These are phyloP conservation scores for Malassezia equina DNA, from an alignment of 1,284 basidiomycete genomes.

Conservation along the genomic window DNA sequence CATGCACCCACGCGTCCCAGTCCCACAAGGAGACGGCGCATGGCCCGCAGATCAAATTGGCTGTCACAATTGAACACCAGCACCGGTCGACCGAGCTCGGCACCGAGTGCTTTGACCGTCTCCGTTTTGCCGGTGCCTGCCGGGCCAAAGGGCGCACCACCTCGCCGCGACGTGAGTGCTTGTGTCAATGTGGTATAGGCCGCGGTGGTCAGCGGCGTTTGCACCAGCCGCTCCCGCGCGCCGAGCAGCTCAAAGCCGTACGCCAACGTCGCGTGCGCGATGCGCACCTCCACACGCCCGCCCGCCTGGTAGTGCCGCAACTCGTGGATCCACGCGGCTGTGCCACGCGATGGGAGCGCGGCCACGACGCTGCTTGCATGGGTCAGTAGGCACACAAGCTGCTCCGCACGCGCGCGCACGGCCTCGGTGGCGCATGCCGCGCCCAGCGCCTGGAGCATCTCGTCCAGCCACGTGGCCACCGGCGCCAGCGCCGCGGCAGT, in stretches of 20 bases:
- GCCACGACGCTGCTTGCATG: constrained; percentile 93
- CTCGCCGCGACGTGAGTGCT: constrained; percentile 83
- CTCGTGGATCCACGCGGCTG: constrained; percentile 80
- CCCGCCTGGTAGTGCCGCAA: constrained; percentile 83
- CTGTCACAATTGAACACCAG: constrained; percentile 99
- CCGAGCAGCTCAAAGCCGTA: constrained; percentile 99
- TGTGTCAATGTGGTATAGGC: constrained; percentile 95
- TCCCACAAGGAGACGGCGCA: constrained; percentile 98
- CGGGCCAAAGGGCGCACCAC: constrained; percentile 93
- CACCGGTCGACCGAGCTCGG: constrained; percentile 92
- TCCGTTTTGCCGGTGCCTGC: constrained; percentile 99
- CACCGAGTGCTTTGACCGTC: constrained; percentile 95
- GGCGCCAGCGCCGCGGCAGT: constrained; percentile 62
- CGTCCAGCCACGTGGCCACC: constrained; percentile 72
- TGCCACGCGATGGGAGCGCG: constrained; percentile 61
- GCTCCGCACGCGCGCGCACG: constrained; percentile 54
- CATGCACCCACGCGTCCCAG: constrained; percentile 98
- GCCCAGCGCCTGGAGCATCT: constrained; percentile 42
- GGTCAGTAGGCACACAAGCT: constrained; percentile 95
- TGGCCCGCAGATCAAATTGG: constrained; percentile 98
- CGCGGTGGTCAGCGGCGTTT: constrained; percentile 94
- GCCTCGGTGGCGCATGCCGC: constrained; percentile 57
- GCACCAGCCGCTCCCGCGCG: constrained; percentile 89
- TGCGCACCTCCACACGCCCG: constrained; percentile 54
- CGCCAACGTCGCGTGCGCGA: constrained; percentile 84